Conservation (phyloP, 352 stramenopile species). For the Pythium aquatile region DNA sequence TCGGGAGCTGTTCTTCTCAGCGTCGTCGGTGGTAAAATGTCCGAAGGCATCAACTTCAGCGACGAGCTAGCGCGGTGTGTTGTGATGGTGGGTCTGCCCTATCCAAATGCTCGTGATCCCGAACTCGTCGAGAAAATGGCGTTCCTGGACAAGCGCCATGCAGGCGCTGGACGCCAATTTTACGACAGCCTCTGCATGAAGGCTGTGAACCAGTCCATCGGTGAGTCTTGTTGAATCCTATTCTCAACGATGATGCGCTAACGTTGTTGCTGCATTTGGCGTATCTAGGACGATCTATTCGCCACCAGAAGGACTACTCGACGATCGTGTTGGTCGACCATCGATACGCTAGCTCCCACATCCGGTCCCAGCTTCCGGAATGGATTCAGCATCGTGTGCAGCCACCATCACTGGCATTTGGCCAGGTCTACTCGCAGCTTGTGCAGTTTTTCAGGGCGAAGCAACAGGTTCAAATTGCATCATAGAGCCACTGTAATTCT, state of each 20-base stretch:
- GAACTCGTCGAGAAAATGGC: conserved; percentile 98
- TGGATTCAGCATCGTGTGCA: conserved; percentile 85
- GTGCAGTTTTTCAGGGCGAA: conserved; percentile 80
- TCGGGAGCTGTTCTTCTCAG: conserved; percentile 91
- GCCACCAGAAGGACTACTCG: conserved; percentile 97
- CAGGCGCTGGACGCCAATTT: conserved; percentile 84
- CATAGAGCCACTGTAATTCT: conserved; percentile 2
- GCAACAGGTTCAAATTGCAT: conserved; percentile 18
- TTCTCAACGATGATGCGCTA: background rate
- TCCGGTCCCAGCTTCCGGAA: conserved; percentile 66
- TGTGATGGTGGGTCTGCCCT: conserved; percentile 98
- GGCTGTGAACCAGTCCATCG: conserved; percentile 99
- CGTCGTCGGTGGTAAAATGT: conserved; percentile 99
- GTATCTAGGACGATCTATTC: conserved; percentile 90
- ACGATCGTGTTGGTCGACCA: conserved; percentile 95
- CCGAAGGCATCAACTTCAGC: conserved; percentile 99
- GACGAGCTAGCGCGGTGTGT: conserved; percentile 97
- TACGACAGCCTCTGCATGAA: conserved; percentile 99
- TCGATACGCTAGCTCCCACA: conserved; percentile 82
- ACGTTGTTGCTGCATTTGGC: conserved; percentile 2
- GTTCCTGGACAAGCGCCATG: conserved; percentile 76
- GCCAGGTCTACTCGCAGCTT: conserved; percentile 67
- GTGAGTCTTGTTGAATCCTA: conserved; percentile 34
- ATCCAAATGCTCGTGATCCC: conserved; percentile 95
- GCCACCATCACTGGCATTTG: conserved; percentile 54